Evolutionary conservation across 1,284 basidiomycete species (phyloP), one percentile per base, ranked within the genome.

Genomic region (Neonothopanus nambi): DNA sequence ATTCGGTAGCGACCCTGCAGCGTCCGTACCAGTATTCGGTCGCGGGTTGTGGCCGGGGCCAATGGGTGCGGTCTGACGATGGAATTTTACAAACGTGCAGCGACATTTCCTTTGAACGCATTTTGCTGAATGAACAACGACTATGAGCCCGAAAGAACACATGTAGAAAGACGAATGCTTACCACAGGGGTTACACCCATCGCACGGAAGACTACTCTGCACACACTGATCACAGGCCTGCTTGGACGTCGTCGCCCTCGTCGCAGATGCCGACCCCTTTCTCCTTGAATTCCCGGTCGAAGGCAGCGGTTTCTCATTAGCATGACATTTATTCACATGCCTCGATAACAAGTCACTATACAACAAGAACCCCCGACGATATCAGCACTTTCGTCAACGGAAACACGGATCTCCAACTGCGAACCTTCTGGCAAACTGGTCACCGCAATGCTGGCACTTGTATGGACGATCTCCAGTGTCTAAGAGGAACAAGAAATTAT

Each of bases 391-490:
- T n/a, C n/a, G n/a, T n/a, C n/a, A n/a, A 26, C 39, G 50, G 28
- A 26, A 41, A 35, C 35, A 36, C 37, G 51, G 55, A 48, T 44
- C 47, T 50, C 52, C 46, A 26, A n/a, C 52, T 38, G 70, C 75
- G 12, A 46, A 89, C 90, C 89, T 91, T 66, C 92, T 72, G 1
- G 93, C 93, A 67, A 95, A 95, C 68, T 92, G 87, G 70, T 94
- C 87, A 21, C 91, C 91, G 68, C 93, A 95, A 61, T 88, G 83
- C 67, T 88, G 86, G 67, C 93, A 95, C 63, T 91, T 91, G 76
- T 95, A 95, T 7, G 92, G 92, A 45, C 92, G 79, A 75, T 94
- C 91, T 57, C 92, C 92, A n/a, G 92, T 94, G 70, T 95, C 89
- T 91, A 67, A 36, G 24, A 50, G 49, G 40, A 45, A 59, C 57